Base-by-base conservation (phyloP, 257 asterid species). In the Salvia miltiorrhiza region DNA sequence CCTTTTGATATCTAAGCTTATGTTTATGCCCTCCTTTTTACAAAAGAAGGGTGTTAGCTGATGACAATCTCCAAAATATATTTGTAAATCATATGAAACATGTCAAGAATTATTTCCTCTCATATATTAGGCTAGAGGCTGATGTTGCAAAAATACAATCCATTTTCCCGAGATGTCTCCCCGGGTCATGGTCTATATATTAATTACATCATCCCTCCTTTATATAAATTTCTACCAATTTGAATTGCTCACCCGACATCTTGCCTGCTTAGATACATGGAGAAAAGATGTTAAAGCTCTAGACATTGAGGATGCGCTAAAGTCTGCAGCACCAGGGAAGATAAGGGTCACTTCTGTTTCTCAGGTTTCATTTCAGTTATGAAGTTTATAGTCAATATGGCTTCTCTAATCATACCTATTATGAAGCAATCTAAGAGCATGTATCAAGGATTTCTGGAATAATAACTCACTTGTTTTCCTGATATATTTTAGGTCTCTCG, bases 231-330 rank as follows among this genome's bases (percentile, higher is more conserved):
- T 74, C 32, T 35, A 49, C 24, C 45, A 63, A 81, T n/a, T 53
- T 73, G 63, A 76, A 66, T 63, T 39, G 20, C 59, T 35, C 73
- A 24, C 58, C 78, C 55, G 37, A 28, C n/a, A 13, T 70, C 54
- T 59, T 82, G 60, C 39, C 43, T 81, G 76, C 43, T 52, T 74
- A 93, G 99, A 87, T 85, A 88, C 97, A 45, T 93, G 99, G 99
- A 90, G 96, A 77, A 81, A 81, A 69, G 97, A 93, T 79, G 79
- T 87, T 63, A 80, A 74, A 78, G 84, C 82, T 79, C 76, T 70
- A 54, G 92, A 87, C 16, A 75, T 93, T 56, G 73, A 72, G 82
- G 86, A 86, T 44, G 85, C 96, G 23, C 74, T 93, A 69, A 92
- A 86, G 65, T 65, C 69, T 76, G 85, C 85, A 77, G 88, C 86